phyloP scores from a whole-genome alignment of 495 filamentous ascomycete genomes.

The Penicillium egyptiacum region DNA sequence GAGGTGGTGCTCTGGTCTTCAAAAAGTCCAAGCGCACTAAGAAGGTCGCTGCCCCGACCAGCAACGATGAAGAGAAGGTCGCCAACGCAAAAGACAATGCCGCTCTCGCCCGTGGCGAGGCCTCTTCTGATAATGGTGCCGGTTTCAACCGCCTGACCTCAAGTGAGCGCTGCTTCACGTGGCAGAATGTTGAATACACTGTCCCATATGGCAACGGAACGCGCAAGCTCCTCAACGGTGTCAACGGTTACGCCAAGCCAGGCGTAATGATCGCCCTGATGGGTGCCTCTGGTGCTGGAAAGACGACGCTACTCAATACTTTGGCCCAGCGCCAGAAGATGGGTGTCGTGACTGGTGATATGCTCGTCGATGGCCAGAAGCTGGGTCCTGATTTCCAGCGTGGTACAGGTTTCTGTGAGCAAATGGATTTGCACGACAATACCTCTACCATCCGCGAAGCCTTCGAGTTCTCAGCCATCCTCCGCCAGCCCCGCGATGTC shows the following conservation, averaged over 20 bases:
- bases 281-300: constrained; percentile 83
- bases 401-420: constrained; percentile 80
- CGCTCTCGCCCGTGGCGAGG: constrained; percentile 47
- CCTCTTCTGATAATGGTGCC: constrained; percentile 38
- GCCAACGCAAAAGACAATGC: constrained; percentile 34
- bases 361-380: constrained; percentile 74
- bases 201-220: constrained; percentile 71
- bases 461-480: constrained; percentile 64
- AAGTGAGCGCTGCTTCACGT: constrained; percentile 72
- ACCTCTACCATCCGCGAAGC: constrained; percentile 67
- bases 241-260: constrained; percentile 77
- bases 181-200: constrained; percentile 68
- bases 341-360: constrained; percentile 69
- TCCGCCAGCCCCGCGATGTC: constrained; percentile 56
- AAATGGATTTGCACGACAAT: constrained; percentile 78
- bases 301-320: constrained; percentile 74
- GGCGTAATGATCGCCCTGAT: constrained; percentile 79
- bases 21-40: constrained; percentile 64
- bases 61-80: constrained; percentile 50
- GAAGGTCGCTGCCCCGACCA: constrained; percentile 45
- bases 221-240: constrained; percentile 66
- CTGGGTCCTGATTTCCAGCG: constrained; percentile 74
- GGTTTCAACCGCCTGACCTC: constrained; percentile 56
- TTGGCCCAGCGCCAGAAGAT: constrained; percentile 73
- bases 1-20: constrained; percentile 63